Conservation (phyloP, 2,329 filamentous ascomycete species). For the Waltergamsia citrina region DNA sequence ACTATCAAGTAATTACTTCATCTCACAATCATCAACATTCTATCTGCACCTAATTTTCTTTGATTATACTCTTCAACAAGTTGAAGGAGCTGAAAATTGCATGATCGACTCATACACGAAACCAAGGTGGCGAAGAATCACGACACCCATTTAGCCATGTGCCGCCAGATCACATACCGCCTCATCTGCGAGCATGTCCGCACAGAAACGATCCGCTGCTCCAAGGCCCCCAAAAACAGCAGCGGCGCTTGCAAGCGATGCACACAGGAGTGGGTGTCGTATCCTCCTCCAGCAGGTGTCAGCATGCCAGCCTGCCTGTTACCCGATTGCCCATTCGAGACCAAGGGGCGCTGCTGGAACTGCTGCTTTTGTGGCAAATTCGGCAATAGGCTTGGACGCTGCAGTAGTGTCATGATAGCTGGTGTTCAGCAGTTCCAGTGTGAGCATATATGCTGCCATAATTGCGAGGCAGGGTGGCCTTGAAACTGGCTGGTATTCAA, state of each 20-base stretch:
- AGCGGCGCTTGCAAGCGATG: too few relatives aligned
- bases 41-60: too few relatives aligned
- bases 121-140: too few relatives aligned
- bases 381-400: conserved; percentile 39
- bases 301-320: conserved; percentile 40
- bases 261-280: conserved; percentile 33
- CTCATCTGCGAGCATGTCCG: conserved; percentile 42
- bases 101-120: too few relatives aligned
- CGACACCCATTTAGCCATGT: conserved; percentile 27
- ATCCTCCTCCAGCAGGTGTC: conserved; percentile 37
- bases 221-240: too few relatives aligned
- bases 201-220: conserved; percentile 21
- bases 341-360: conserved; percentile 39
- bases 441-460: conserved; percentile 44
- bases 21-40: too few relatives aligned
- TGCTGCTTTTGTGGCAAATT: conserved; percentile 47
- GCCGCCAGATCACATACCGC: conserved; percentile 38
- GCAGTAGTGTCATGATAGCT: conserved; percentile 42
- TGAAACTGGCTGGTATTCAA: too few relatives aligned
- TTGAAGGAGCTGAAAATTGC: too few relatives aligned
- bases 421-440: conserved; percentile 38
- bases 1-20: too few relatives aligned
- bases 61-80: too few relatives aligned
- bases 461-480: too few relatives aligned
- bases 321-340: conserved; percentile 37